A percentile compares a stretch with the other conserved stretches of the same genome.
These are phyloP conservation scores for Trametes polyzona DNA, from an alignment of 1,284 basidiomycete genomes.

Conservation along the genomic window DNA sequence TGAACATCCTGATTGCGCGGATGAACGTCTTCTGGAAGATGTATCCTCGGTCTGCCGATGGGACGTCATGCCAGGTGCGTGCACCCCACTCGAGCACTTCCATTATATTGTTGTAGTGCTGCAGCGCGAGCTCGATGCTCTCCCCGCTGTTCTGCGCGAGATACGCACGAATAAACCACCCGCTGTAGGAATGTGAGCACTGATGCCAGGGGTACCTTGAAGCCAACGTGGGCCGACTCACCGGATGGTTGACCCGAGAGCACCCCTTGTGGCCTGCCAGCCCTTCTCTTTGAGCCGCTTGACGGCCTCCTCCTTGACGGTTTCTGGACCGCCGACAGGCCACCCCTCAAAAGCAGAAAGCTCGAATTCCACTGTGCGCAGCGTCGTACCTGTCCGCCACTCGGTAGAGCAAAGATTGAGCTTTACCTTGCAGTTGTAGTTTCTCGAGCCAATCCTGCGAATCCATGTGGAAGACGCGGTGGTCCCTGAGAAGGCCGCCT, in stretches of 20 bases:
- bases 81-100: conserved; percentile 47
- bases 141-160: conserved; percentile 13
- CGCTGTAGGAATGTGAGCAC: conserved; percentile 6
- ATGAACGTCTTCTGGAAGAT: conserved; percentile 40
- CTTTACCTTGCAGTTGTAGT: conserved; percentile 41
- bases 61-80: conserved; percentile 40
- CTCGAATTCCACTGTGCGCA: conserved; percentile 38
- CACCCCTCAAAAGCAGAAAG: conserved; percentile 35
- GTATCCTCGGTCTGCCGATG: conserved; percentile 33
- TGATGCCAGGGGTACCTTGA: neutral
- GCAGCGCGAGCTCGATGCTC: conserved; percentile 13
- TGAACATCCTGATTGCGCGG: conserved; percentile 37
- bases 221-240: conserved; percentile 19
- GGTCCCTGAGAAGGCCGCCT: conserved; percentile 40
- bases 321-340: conserved; percentile 35
- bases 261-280: conserved; percentile 43
- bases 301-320: conserved; percentile 38
- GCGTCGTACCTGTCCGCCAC: no score
- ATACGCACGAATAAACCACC: conserved; percentile 26
- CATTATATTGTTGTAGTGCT: conserved; percentile 33
- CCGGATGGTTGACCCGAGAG: conserved; percentile 44
- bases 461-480: conserved; percentile 39
- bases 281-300: conserved; percentile 39
- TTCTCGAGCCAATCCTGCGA: conserved; percentile 28
- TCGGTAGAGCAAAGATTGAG: neutral